These are phyloP conservation scores for Saturnispora ahearnii DNA, from an alignment of 805 yeast genomes.

Conservation along the genomic window DNA sequence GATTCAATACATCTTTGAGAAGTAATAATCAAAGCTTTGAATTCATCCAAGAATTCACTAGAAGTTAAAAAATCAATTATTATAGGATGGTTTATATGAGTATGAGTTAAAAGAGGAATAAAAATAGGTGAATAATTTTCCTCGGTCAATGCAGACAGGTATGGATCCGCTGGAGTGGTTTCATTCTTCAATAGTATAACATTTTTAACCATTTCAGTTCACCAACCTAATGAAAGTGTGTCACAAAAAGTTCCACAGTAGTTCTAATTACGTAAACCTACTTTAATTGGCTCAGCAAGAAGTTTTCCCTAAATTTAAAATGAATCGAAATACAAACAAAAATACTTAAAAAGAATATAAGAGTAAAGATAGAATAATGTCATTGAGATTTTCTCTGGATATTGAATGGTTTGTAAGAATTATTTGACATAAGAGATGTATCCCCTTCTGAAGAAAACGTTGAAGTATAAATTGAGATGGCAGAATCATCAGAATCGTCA, in stretches of 20 bases:
- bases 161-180: conserved; percentile 62
- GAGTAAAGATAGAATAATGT: not conserved
- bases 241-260: not conserved
- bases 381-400: not conserved
- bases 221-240: not conserved
- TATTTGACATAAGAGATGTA: not conserved
- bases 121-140: conserved; percentile 41
- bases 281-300: not conserved
- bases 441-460: conserved; percentile 8
- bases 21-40: conserved; percentile 62
- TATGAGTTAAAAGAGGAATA: conserved; percentile 67
- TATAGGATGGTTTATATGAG: conserved; percentile 38
- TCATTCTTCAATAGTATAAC: conserved; percentile 61
- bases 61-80: conserved; percentile 39
- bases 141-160: conserved; percentile 35
- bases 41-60: conserved; percentile 30
- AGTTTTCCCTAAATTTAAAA: not conserved
- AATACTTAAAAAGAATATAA: not conserved
- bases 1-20: conserved; percentile 91
- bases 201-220: conserved; percentile 12
- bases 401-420: conserved; percentile 10
- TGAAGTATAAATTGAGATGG: conserved; percentile 5
- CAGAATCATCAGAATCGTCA: conserved; percentile 8
- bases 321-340: not conserved
- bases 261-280: not conserved